Evolutionary conservation across 2,329 filamentous ascomycete species (phyloP).

Genomic region (Mariannaea elegans): DNA sequence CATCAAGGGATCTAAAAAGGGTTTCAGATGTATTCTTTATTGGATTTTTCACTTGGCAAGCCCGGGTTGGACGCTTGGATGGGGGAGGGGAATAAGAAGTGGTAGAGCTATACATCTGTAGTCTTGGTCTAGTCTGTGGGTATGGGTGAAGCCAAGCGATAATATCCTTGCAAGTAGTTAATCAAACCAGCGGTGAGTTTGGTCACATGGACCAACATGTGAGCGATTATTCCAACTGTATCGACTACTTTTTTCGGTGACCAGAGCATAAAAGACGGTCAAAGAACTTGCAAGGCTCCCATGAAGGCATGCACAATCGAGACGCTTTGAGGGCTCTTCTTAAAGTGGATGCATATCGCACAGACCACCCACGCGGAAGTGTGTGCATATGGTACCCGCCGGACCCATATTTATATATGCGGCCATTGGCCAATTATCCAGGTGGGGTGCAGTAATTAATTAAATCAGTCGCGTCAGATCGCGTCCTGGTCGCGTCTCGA

Average conservation of each 20-base stretch:
- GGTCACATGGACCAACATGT: background rate
- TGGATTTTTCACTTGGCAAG: background rate
- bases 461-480: conserved; percentile 19
- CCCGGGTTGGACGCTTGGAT: conserved; percentile 11
- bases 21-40: too few relatives aligned
- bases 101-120: background rate
- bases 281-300: background rate
- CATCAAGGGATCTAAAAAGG: background rate
- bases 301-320: too few relatives aligned
- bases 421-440: conserved; percentile 28
- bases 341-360: conserved; percentile 31
- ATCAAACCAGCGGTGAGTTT: background rate
- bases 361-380: conserved; percentile 35
- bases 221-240: background rate
- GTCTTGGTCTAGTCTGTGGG: conserved; percentile 1
- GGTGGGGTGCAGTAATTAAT: conserved; percentile 7
- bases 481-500: conserved; percentile 11
- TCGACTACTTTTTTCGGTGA: background rate
- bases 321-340: background rate
- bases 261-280: conserved; percentile 5
- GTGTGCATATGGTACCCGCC: conserved; percentile 32
- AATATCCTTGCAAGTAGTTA: too few relatives aligned
- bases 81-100: conserved; percentile 6
- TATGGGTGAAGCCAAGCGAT: background rate
- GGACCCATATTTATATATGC: conserved; percentile 8